Evolutionary conservation across 139 green algal genomes (phyloP).

Genomic region (Micractinium conductrix): DNA sequence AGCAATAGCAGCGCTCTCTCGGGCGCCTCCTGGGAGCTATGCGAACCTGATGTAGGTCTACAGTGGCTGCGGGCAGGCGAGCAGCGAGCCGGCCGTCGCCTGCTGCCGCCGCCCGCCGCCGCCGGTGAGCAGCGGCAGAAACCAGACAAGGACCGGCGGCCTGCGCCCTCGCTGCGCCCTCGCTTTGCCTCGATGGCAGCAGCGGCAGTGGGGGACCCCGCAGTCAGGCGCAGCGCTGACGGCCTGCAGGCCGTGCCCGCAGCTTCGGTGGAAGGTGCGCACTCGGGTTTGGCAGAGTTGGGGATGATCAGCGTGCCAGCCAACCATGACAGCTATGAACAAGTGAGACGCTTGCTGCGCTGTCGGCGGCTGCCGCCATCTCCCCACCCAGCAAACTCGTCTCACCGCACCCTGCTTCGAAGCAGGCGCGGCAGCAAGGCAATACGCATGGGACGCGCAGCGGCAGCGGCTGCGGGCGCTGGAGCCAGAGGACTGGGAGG

Average conservation of each 20-base stretch:
- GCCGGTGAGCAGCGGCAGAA: not conserved
- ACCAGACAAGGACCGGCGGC: not conserved
- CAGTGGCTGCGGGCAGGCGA: no score
- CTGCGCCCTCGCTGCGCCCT: not conserved
- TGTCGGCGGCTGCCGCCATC: no score
- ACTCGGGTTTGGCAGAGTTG: no score
- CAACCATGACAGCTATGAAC: no score
- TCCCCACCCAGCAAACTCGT: no score
- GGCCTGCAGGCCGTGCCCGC: conserved; percentile 22
- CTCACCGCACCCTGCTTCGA: no score
- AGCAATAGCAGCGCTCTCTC: not conserved
- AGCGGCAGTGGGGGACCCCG: not conserved
- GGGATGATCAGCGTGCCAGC: no score
- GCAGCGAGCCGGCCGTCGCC: not conserved
- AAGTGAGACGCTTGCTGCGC: no score
- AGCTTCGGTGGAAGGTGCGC: conserved; percentile 4
- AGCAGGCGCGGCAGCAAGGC: conserved; percentile 34
- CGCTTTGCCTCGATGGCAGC: conserved; percentile 10
- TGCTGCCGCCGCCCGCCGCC: not conserved
- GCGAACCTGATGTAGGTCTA: not conserved
- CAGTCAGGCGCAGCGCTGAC: not conserved
- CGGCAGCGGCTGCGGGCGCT: conserved; percentile 12
- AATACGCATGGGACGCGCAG: conserved; percentile 30
- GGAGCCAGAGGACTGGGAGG: conserved; percentile 27
- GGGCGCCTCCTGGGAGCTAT: not conserved